Evolutionary conservation across 192 early-diverging fungal species (phyloP), one percentile per base, ranked within the genome.

Genomic region (Backusella tarrabulga): DNA sequence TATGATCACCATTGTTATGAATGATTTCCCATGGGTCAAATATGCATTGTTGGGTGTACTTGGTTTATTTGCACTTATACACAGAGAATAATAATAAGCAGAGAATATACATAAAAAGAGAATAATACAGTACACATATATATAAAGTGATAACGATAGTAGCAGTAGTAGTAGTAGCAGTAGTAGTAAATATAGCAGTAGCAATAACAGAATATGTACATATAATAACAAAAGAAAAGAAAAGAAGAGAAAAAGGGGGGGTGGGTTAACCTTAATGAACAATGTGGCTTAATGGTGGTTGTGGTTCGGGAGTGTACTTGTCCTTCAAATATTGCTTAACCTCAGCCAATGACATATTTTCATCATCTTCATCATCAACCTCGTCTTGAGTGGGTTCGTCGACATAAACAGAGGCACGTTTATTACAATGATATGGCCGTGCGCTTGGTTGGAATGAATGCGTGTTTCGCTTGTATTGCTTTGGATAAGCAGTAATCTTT

Each of bases 1-100:
- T 68, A 97, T 97, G 92, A 92, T 97, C 32, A 98, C 96, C 14
- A 99, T 99, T 71, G 83, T 95, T 66, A 93, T 99, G 91, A 98
- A 97, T 80, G 96, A 98, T 76, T 97, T 95, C 71, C 97, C 97
- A 77, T 90, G 95, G 84, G 82, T 97, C n/a, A 99, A 99, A 81
- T 90, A 86, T 56, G 90, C 89, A 0, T 86, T 98, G 26, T 81
- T 98, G 73, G 93, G 88, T 32, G 89, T 88, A 5, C 86, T 99
- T 41, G 92, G 92, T 42, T 79, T 95, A 38, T 81, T 92, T 72
- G 91, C 90, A 35, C 80, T 96, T 75, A 83, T 93, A 32, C 85
- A 87, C 79, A 88, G 89, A 79, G 93, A 93, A 81, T 92, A 71
- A 87, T 11, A 23, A 56, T 3, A 56, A 42, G 11, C 21, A 50